These are phyloP conservation scores for Claviceps pazoutovae DNA, from an alignment of 2,329 filamentous ascomycete species.

Conservation along the genomic window DNA sequence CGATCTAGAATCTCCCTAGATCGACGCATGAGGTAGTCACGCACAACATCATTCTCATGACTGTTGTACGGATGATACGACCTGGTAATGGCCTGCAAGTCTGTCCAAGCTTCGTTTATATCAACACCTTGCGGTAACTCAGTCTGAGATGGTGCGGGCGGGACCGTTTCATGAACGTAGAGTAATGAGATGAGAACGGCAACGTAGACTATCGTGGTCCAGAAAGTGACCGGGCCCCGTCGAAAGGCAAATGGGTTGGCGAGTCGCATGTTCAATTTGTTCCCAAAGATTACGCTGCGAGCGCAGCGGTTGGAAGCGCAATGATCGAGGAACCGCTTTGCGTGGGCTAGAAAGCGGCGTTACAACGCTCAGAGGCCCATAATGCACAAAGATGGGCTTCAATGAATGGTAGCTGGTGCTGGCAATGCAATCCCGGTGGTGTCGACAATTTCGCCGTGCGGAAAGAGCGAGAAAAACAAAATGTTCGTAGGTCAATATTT, in stretches of 20 bases:
- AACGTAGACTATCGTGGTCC: constrained; percentile 63
- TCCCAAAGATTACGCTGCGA: not conserved
- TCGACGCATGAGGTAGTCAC: constrained; percentile 58
- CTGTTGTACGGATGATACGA: constrained; percentile 84
- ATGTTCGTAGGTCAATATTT: not conserved
- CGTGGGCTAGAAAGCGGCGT: not conserved
- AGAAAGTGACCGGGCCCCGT: constrained; percentile 67
- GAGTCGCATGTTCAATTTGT: constrained; percentile 14
- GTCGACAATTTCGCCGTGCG: not conserved
- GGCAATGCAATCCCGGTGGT: not conserved
- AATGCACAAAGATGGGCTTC: not conserved
- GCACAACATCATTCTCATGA: constrained; percentile 65
- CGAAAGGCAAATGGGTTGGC: constrained; percentile 59
- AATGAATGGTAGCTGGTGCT: not conserved
- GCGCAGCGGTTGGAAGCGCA: not conserved
- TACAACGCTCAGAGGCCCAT: not conserved
- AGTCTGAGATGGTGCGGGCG: constrained; percentile 42
- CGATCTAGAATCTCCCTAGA: constrained; percentile 54
- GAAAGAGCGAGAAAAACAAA: not conserved
- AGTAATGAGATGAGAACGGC: constrained; percentile 61
- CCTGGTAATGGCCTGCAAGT: constrained; percentile 61
- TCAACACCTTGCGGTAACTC: constrained; percentile 50
- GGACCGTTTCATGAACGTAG: constrained; percentile 62
- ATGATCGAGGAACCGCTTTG: not conserved
- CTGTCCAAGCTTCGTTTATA: constrained; percentile 72